Base-by-base conservation (phyloP, 2,329 filamentous ascomycete genomes). In the Dactylellina drechsleri region DNA sequence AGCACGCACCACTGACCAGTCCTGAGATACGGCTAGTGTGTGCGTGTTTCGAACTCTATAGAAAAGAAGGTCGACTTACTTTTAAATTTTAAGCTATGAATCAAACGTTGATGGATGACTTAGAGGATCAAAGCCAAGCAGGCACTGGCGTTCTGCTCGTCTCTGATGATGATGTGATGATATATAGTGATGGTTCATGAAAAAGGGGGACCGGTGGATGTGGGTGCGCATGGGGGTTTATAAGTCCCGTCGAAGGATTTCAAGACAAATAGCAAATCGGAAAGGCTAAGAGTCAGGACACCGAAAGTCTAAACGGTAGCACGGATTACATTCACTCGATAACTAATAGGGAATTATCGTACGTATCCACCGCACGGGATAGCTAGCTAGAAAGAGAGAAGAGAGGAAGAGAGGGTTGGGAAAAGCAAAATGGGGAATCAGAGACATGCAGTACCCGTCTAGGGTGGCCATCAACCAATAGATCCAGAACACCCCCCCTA, bases 1-100 rank as follows among this genome's bases (percentile, higher is more conserved):
- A 57, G 16, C 57, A 68, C 41, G 20, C 49, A 28, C 66, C 26
- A 36, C 31, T 36, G 31, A 10, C 31, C 2, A 7, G 31, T 3
- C 5, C 31, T 36, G 31, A 10, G 31, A 36, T 36, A 36, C 6
- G 31, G 31, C 31, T 36, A 36, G 31, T 36, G 31, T 36, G 31
- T 10, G 31, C 31, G 26, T 73, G 70, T 74, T 64, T 64, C 57
- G 70, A 74, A 74, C 70, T 74, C 43, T 74, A 10, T 54, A 40
- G 43, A 36, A 56, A 45, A 52, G 66, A 62, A 57, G 31, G 18
- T 28, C 67, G 70, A 74, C 70, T 74, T 74, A 74, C 70, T 66
- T 28, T 36, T 74, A 67, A 67, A 74, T 36, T 36, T 74, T 74
- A 67, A 74, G 62, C 50, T 74, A 59, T 74, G 70, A 67, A 67